A percentile compares a stretch with the other conserved stretches of the same genome.
Evolutionary conservation across 179 eudicot genomes (phyloP).

Genomic region (Vitellaria paradoxa): DNA sequence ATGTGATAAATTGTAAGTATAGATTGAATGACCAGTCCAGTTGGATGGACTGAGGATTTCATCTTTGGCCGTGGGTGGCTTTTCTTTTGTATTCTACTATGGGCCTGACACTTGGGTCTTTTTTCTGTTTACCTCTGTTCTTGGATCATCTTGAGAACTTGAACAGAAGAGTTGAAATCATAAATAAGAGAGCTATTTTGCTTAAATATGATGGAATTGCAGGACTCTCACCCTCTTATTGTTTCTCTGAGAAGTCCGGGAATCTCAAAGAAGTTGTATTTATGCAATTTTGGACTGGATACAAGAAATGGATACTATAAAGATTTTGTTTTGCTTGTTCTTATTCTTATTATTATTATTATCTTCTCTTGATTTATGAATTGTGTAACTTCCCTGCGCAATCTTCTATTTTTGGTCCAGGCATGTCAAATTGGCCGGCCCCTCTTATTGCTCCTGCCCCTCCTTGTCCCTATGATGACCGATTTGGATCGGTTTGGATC

Average conservation of each 20-base stretch:
- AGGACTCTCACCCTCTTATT: background rate
- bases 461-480: too few relatives aligned
- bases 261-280: background rate
- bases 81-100: background rate
- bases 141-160: background rate
- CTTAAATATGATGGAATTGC: background rate
- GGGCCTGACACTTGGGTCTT: conserved; percentile 11
- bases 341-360: too few relatives aligned
- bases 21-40: conserved; percentile 15
- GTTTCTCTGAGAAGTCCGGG: background rate
- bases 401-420: too few relatives aligned
- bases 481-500: too few relatives aligned
- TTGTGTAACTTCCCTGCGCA: too few relatives aligned
- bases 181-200: background rate
- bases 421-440: too few relatives aligned
- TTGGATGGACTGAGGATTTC: conserved; percentile 12
- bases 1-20: conserved; percentile 8
- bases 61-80: background rate
- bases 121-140: background rate
- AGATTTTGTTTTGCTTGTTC: background rate
- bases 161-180: conserved; percentile 15
- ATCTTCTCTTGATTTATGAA: too few relatives aligned
- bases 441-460: too few relatives aligned
- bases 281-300: background rate
- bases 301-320: background rate